Evolutionary conservation across 257 asterid genomes (phyloP).

Genomic region (Rhazya stricta): DNA sequence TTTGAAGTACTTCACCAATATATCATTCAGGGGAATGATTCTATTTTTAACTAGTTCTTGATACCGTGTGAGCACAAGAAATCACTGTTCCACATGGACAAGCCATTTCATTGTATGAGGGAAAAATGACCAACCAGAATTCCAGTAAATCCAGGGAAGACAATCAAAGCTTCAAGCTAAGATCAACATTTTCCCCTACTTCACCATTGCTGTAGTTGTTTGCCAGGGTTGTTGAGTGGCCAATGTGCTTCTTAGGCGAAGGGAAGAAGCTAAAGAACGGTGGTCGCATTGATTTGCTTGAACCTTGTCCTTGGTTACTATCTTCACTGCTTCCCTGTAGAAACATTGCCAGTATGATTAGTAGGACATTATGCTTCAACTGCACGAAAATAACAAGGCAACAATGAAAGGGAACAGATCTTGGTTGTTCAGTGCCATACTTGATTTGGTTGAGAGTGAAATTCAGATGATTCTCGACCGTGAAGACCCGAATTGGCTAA

Average conservation of each 20-base stretch:
- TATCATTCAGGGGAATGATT: neutral
- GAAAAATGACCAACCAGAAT: neutral
- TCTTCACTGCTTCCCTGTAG: constrained; percentile 41
- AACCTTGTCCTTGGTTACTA: constrained; percentile 19
- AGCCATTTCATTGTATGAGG: neutral
- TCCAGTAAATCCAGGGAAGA: too few species aligned
- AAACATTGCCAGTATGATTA: neutral
- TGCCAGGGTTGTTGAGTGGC: constrained; percentile 19
- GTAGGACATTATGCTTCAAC: neutral
- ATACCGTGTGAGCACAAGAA: neutral
- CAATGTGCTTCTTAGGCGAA: constrained; percentile 17
- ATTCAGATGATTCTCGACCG: constrained; percentile 20
- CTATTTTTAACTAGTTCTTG: neutral
- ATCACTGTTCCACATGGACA: constrained; percentile 8
- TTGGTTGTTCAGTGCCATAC: neutral
- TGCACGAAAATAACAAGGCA: neutral
- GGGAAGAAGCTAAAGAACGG: constrained; percentile 58
- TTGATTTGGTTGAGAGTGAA: constrained; percentile 21
- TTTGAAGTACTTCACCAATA: neutral
- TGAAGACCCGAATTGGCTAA: constrained; percentile 18
- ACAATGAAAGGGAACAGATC: neutral
- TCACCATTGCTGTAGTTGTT: constrained; percentile 29
- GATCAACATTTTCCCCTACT: constrained; percentile 58
- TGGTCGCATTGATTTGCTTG: constrained; percentile 30
- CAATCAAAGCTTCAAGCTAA: constrained; percentile 51